phyloP scores from a whole-genome alignment of 805 yeast species.

The Candida berthetii region DNA sequence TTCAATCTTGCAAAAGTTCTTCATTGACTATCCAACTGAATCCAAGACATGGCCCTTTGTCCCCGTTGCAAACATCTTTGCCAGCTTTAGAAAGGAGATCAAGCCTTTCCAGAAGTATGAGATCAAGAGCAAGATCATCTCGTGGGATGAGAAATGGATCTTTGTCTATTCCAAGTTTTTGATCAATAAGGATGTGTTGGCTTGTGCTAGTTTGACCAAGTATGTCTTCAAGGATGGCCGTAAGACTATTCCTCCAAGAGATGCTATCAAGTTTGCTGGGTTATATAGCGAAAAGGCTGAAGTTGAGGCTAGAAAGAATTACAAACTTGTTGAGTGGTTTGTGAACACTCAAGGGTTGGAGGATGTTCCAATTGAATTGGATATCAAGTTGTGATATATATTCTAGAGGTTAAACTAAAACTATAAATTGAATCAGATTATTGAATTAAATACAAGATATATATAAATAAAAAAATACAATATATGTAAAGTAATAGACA shows the following conservation, averaged over 20 bases:
- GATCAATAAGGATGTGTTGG: constrained; percentile 27
- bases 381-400: too few species aligned
- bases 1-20: constrained; percentile 49
- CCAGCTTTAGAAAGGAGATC: constrained; percentile 68
- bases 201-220: constrained; percentile 65
- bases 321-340: constrained; percentile 30
- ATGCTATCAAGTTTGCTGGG: constrained; percentile 50
- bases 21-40: constrained; percentile 37
- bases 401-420: too few species aligned
- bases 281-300: constrained; percentile 47
- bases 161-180: constrained; percentile 63
- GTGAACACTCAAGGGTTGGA: constrained; percentile 31
- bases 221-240: constrained; percentile 79
- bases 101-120: constrained; percentile 54
- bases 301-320: constrained; percentile 31
- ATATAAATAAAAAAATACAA: not conserved
- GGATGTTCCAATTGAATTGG: constrained; percentile 5
- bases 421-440: not conserved
- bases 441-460: not conserved
- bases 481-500: too few species aligned
- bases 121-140: constrained; percentile 52
- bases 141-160: constrained; percentile 89
- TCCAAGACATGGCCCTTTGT: constrained; percentile 37
- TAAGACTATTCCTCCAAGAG: constrained; percentile 64
- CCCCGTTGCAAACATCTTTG: constrained; percentile 72